Percentiles rank a stretch among this genome's conserved stretches.
Evolutionary conservation across 805 yeast genomes (phyloP).

Genomic region (Hemisphaericaspora nanyangensis): DNA sequence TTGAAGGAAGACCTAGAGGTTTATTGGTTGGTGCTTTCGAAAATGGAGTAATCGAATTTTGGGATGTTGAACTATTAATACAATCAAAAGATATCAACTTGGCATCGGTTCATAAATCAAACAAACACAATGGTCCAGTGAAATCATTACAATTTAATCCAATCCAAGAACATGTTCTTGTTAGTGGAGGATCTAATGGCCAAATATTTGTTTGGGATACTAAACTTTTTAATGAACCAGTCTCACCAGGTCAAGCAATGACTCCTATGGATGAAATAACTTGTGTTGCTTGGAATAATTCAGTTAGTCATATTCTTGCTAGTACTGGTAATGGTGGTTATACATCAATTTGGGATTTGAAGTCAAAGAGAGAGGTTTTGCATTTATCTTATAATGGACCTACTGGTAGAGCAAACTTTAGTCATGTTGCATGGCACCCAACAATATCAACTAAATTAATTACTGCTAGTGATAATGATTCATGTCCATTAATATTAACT

Average conservation of each 20-base stretch:
- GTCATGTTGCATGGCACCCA: slow-evolving; percentile 95
- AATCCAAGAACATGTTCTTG: slow-evolving; percentile 64
- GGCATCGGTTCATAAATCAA: slow-evolving; percentile 48
- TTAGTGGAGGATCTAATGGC: slow-evolving; percentile 85
- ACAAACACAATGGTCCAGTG: slow-evolving; percentile 66
- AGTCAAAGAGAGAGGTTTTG: slow-evolving; percentile 81
- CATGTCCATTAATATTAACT: slow-evolving; percentile 71
- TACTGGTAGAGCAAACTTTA: slow-evolving; percentile 57
- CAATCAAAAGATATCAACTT: slow-evolving; percentile 35
- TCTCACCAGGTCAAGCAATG: slow-evolving; percentile 72
- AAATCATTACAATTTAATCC: slow-evolving; percentile 76
- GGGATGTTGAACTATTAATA: slow-evolving; percentile 59
- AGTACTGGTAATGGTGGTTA: slow-evolving; percentile 81
- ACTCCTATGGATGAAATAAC: slow-evolving; percentile 79
- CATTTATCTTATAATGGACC: slow-evolving; percentile 71
- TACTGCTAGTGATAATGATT: slow-evolving; percentile 83
- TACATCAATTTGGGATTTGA: slow-evolving; percentile 92
- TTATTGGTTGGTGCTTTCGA: slow-evolving; percentile 87
- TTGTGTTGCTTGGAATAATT: slow-evolving; percentile 84
- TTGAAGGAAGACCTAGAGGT: slow-evolving; percentile 46
- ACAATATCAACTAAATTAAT: slow-evolving; percentile 76
- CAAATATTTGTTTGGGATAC: slow-evolving; percentile 91
- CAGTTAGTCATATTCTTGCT: slow-evolving; percentile 82
- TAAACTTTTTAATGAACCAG: slow-evolving; percentile 52
- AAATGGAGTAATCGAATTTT: slow-evolving; percentile 72